A percentile compares a stretch with the other conserved stretches of the same genome.
These are phyloP conservation scores for Pseudonitzschia delicatissima DNA, from an alignment of 108 stramenopile species.

Conservation along the genomic window DNA sequence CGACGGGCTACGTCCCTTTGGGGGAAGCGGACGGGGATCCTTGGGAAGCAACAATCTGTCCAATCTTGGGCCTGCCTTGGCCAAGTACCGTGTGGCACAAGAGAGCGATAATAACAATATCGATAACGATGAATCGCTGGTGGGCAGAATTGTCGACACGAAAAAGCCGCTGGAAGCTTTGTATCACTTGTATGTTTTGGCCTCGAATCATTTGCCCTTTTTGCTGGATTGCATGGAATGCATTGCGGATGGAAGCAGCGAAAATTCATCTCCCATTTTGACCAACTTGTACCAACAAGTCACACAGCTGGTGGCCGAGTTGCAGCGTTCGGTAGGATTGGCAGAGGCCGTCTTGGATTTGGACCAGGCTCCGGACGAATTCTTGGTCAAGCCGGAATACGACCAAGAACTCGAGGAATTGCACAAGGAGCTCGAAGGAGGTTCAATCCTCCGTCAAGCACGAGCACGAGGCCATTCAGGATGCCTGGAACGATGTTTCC, in stretches of 20 bases:
- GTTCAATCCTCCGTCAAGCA: constrained; percentile 65
- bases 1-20: constrained; percentile 58
- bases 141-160: constrained; percentile 30
- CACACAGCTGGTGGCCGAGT: constrained; percentile 27
- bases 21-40: constrained; percentile 21
- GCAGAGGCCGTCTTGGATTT: constrained; percentile 79
- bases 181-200: constrained; percentile 73
- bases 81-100: constrained; percentile 1
- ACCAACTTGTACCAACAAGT: constrained; percentile 12
- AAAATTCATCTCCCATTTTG: constrained; percentile 7
- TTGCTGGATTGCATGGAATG: constrained; percentile 49
- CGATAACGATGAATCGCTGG: constrained; percentile 4
- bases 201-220: constrained; percentile 53
- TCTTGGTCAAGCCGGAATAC: constrained; percentile 65
- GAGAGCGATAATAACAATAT: background rate
- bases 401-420: constrained; percentile 69
- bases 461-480: constrained; percentile 63
- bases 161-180: constrained; percentile 66
- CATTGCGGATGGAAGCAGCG: constrained; percentile 8
- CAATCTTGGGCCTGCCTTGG: constrained; percentile 30
- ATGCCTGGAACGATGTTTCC: constrained; percentile 51
- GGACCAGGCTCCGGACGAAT: constrained; percentile 83
- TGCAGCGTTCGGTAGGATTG: constrained; percentile 40
- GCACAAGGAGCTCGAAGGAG: constrained; percentile 57
- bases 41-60: constrained; percentile 46